Percentiles rank a stretch among this genome's conserved stretches.
phyloP scores from a whole-genome alignment of 768 basidiomycete species.

The Coprinopsis strossmayeri region DNA sequence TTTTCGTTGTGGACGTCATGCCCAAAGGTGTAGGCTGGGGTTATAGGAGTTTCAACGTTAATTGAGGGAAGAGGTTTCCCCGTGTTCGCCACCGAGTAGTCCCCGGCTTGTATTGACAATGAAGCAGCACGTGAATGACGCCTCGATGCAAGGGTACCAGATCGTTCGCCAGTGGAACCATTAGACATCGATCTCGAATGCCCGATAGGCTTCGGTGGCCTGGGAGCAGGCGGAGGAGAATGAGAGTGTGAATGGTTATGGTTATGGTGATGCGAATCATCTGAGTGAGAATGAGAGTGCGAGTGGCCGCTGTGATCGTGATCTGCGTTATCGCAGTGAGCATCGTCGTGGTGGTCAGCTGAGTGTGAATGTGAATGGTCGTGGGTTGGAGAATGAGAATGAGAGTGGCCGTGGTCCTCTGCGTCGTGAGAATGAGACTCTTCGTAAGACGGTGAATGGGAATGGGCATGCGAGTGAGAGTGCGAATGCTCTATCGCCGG shows the following conservation, averaged over 20 bases:
- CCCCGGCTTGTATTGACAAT: slow-evolving; percentile 16
- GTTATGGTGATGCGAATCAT: slow-evolving; percentile 15
- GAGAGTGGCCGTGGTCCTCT: slow-evolving; percentile 4
- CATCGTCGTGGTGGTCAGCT: no score
- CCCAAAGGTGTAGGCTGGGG: slow-evolving; percentile 55
- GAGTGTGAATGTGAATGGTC: slow-evolving; percentile 22
- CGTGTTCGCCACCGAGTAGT: no score
- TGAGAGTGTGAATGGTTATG: slow-evolving; percentile 23
- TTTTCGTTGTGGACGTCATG: slow-evolving; percentile 47
- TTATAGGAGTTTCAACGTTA: slow-evolving; percentile 53
- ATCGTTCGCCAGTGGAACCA: not conserved
- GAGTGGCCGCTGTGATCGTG: slow-evolving; percentile 14
- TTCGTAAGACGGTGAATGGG: slow-evolving; percentile 24
- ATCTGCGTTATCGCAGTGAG: not conserved
- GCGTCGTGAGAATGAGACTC: slow-evolving; percentile 14
- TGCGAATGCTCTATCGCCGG: no score
- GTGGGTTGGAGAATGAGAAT: slow-evolving; percentile 13
- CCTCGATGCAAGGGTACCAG: not conserved
- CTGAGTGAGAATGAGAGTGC: slow-evolving; percentile 21
- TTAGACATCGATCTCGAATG: slow-evolving; percentile 9
- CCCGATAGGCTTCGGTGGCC: not conserved
- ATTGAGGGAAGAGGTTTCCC: no score
- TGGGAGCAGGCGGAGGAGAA: slow-evolving; percentile 10
- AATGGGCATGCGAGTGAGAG: slow-evolving; percentile 15
- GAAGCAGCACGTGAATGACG: slow-evolving; percentile 7